Evolutionary conservation across 805 yeast species (phyloP).

Genomic region (Blastobotrys robertii): DNA sequence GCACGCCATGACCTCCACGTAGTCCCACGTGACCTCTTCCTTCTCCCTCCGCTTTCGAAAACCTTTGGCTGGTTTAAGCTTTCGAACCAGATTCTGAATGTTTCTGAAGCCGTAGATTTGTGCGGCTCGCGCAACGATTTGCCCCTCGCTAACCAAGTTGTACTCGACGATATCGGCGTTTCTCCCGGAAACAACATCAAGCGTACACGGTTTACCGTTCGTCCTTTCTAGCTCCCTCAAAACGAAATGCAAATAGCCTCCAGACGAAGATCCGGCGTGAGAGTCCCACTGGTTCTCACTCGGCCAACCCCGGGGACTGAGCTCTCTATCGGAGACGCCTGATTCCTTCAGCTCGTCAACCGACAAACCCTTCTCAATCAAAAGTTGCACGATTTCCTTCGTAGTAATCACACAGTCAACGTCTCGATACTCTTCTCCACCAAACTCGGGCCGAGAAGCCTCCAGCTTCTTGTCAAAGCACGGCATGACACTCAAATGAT

Average conservation of each 20-base stretch:
- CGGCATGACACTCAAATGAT: constrained; percentile 88
- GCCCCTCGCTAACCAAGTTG: constrained; percentile 35
- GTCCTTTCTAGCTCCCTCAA: constrained; percentile 30
- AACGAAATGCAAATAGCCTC: constrained; percentile 78
- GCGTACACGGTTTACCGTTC: constrained; percentile 23
- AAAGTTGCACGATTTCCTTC: constrained; percentile 66
- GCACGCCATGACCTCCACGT: constrained; percentile 95
- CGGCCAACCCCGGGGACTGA: constrained; percentile 60
- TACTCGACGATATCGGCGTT: constrained; percentile 71
- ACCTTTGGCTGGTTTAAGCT: constrained; percentile 40
- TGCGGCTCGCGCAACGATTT: constrained; percentile 46
- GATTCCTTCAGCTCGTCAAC: constrained; percentile 18
- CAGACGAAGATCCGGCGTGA: constrained; percentile 74
- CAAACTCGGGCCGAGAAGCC: constrained; percentile 74
- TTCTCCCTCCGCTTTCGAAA: constrained; percentile 15
- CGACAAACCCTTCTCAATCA: constrained; percentile 38
- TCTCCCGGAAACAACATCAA: constrained; percentile 45
- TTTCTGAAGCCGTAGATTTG: constrained; percentile 87
- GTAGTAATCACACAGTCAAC: constrained; percentile 96
- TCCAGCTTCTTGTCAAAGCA: constrained; percentile 95
- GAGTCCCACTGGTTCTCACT: constrained; percentile 47
- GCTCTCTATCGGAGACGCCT: not conserved
- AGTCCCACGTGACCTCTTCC: constrained; percentile 42
- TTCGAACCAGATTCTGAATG: constrained; percentile 86
- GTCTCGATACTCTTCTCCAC: constrained; percentile 35